phyloP scores from a whole-genome alignment of 768 basidiomycete species.

The Suillus lakei region DNA sequence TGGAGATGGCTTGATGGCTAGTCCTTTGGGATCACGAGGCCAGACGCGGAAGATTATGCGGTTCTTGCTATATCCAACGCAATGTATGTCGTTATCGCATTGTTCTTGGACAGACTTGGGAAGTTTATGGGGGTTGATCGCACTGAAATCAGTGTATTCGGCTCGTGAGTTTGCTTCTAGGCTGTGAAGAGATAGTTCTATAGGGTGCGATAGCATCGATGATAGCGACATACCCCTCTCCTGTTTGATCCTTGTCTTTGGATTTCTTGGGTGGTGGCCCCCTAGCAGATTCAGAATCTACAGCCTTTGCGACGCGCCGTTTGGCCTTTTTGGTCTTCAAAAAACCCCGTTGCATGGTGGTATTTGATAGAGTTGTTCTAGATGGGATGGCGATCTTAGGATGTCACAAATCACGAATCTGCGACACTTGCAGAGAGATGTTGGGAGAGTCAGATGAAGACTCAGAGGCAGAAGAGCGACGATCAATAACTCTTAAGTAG shows the following conservation, averaged over 20 bases:
- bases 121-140: conserved; percentile 8
- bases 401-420: neutral
- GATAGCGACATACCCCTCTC: conserved; percentile 1
- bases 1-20: neutral
- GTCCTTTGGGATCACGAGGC: conserved; percentile 30
- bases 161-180: neutral
- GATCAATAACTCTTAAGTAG: neutral
- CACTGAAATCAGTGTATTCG: neutral
- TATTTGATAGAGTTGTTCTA: neutral
- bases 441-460: neutral
- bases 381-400: neutral
- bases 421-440: neutral
- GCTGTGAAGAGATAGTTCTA: neutral
- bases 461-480: neutral
- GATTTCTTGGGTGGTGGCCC: conserved; percentile 2
- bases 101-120: conserved; percentile 8
- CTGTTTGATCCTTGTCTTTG: neutral
- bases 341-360: conserved; percentile 29
- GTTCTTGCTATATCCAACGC: conserved; percentile 4
- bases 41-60: conserved; percentile 28
- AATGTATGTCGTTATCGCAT: neutral
- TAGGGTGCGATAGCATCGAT: neutral
- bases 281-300: neutral
- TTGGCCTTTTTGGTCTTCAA: conserved; percentile 19
- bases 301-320: conserved; percentile 13